phyloP scores from a whole-genome alignment of 768 basidiomycete species.

The Suillus variegatus region DNA sequence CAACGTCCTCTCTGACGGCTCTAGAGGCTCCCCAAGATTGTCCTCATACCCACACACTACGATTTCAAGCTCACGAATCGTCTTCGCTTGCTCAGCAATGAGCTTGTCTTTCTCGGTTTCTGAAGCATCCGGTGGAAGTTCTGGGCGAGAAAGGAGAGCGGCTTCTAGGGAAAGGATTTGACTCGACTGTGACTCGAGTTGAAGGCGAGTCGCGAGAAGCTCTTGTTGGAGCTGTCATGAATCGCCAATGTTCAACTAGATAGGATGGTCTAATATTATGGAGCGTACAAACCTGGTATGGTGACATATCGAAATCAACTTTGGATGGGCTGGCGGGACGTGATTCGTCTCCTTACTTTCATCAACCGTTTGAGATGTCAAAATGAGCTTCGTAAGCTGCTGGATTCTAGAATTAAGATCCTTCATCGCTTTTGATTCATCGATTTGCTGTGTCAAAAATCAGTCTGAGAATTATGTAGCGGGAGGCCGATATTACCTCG shows the following conservation, averaged over 20 bases:
- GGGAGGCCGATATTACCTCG: constrained; percentile 33
- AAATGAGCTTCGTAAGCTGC: constrained; percentile 80
- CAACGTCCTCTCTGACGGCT: constrained; percentile 69
- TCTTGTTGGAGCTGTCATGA: constrained; percentile 79
- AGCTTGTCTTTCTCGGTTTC: constrained; percentile 75
- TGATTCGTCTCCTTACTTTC: constrained; percentile 67
- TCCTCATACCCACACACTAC: constrained; percentile 72
- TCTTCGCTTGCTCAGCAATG: constrained; percentile 71
- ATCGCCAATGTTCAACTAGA: not conserved
- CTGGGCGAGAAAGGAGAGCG: constrained; percentile 70
- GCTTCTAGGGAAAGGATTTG: constrained; percentile 86
- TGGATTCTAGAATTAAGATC: constrained; percentile 80
- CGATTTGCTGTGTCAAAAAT: constrained; percentile 59
- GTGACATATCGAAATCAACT: constrained; percentile 87
- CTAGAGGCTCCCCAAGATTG: constrained; percentile 70
- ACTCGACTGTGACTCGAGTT: constrained; percentile 77
- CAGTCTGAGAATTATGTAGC: not conserved
- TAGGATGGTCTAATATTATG: not conserved
- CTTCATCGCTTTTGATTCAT: constrained; percentile 82
- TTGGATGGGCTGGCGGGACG: constrained; percentile 83
- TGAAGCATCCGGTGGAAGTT: constrained; percentile 61
- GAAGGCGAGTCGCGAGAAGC: constrained; percentile 72
- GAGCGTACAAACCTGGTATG: constrained; percentile 62
- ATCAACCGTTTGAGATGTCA: constrained; percentile 84
- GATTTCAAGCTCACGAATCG: constrained; percentile 77